phyloP scores from a whole-genome alignment of 352 stramenopile genomes.

The Globisporangium perplexum region DNA sequence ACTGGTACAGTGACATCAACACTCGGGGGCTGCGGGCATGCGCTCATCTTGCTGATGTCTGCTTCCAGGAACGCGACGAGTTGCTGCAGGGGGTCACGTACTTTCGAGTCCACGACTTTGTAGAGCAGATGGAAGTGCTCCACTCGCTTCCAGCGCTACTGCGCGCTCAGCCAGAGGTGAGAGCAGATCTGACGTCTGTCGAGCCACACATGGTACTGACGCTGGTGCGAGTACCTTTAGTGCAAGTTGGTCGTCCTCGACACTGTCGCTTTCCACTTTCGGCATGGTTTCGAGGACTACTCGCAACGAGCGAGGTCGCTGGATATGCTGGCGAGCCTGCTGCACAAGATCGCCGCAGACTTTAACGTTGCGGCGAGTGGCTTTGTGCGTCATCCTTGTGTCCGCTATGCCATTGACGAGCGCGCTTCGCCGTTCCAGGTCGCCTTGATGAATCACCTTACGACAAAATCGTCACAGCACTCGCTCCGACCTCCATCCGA shows the following conservation, averaged over 20 bases:
- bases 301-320: slow-evolving; percentile 52
- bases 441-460: slow-evolving; percentile 70
- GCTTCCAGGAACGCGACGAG: slow-evolving; percentile 50
- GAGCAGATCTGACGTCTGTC: neutral
- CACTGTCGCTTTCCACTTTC: slow-evolving; percentile 93
- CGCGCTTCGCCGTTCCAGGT: slow-evolving; percentile 22
- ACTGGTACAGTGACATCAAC: too few relatives aligned
- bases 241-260: slow-evolving; percentile 91
- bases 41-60: too few relatives aligned
- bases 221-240: slow-evolving; percentile 14
- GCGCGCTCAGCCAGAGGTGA: slow-evolving; percentile 24
- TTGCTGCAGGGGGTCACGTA: slow-evolving; percentile 78
- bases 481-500: slow-evolving; percentile 9
- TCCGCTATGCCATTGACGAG: neutral
- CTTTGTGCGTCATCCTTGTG: neutral
- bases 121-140: slow-evolving; percentile 87
- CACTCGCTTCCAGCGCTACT: slow-evolving; percentile 68
- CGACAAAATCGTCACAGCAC: slow-evolving; percentile 30
- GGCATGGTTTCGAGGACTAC: slow-evolving; percentile 81
- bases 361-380: slow-evolving; percentile 45
- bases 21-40: too few relatives aligned
- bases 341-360: slow-evolving; percentile 56
- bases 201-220: neutral
- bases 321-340: slow-evolving; percentile 58
- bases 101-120: slow-evolving; percentile 81